A percentile compares a stretch with the other conserved stretches of the same genome.
Conservation (phyloP, 129 eudicot species). For the Chrysanthemum lavandulifolium region DNA sequence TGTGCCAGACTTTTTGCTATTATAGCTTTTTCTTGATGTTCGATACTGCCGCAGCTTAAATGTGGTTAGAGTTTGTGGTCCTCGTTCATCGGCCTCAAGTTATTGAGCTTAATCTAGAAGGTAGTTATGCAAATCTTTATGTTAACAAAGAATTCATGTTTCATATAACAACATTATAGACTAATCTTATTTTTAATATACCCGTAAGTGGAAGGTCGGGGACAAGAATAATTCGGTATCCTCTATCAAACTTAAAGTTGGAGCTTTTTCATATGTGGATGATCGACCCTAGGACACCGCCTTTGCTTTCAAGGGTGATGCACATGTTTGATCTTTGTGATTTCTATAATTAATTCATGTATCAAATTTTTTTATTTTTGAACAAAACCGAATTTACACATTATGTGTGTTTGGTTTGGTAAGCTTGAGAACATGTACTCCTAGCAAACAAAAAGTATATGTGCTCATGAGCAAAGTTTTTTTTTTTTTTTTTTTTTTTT, state of each 20-base stretch:
- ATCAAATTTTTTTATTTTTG: no score
- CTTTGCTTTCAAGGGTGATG: conserved; percentile 88
- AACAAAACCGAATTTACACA: no score
- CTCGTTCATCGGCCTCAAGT: conserved; percentile 97
- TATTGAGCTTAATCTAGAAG: conserved; percentile 86
- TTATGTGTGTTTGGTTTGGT: no score
- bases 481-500: no score
- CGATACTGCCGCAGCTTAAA: no score
- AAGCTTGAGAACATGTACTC: no score
- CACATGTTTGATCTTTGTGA: conserved; percentile 32
- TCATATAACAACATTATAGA: neutral
- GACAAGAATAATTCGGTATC: conserved; percentile 85
- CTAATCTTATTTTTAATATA: conserved; percentile 4
- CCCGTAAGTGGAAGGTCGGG: conserved; percentile 81
- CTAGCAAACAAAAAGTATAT: no score
- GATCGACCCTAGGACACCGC: conserved; percentile 85
- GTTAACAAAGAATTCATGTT: conserved; percentile 8
- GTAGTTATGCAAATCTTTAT: conserved; percentile 33
- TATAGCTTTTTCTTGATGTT: no score
- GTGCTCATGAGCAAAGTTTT: no score
- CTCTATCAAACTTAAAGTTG: conserved; percentile 89
- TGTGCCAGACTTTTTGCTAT: no score
- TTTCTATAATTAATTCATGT: no score
- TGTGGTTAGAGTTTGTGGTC: conserved; percentile 63
- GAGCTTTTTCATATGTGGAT: conserved; percentile 92